These are phyloP conservation scores for Talaromyces sp. DNA, from an alignment of 2,329 filamentous ascomycete genomes.

Conservation along the genomic window DNA sequence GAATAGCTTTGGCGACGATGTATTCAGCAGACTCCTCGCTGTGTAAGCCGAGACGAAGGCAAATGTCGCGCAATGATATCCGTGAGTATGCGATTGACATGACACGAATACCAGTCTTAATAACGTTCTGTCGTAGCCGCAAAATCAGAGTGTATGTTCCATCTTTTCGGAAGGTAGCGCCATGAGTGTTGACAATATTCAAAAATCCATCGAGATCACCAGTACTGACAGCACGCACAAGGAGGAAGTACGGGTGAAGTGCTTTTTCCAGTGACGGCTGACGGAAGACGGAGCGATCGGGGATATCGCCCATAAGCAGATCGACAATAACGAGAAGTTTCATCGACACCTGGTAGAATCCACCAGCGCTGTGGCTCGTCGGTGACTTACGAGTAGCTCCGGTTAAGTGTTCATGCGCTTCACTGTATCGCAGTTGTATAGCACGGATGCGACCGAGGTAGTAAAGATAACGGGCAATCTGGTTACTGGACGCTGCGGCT, in stretches of 20 bases:
- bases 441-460: slow-evolving; percentile 95
- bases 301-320: slow-evolving; percentile 96
- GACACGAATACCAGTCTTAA: slow-evolving; percentile 99
- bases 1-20: slow-evolving; percentile 97
- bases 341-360: slow-evolving; percentile 92
- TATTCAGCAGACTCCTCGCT: slow-evolving; percentile 98
- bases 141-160: slow-evolving; percentile 94
- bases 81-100: slow-evolving; percentile 97
- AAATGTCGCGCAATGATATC: slow-evolving; percentile 95
- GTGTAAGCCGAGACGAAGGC: slow-evolving; percentile 85
- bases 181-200: slow-evolving; percentile 74
- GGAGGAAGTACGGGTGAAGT: slow-evolving; percentile 84
- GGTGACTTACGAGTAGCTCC: slow-evolving; percentile 94
- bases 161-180: slow-evolving; percentile 82
- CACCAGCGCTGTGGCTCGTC: slow-evolving; percentile 78
- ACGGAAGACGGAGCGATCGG: slow-evolving; percentile 89
- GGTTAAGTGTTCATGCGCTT: slow-evolving; percentile 89
- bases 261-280: slow-evolving; percentile 80
- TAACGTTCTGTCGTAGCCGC: slow-evolving; percentile 93
- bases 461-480: slow-evolving; percentile 95
- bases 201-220: slow-evolving; percentile 93
- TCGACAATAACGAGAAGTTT: slow-evolving; percentile 97
- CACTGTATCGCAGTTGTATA: slow-evolving; percentile 93
- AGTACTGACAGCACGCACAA: slow-evolving; percentile 93
- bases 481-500: slow-evolving; percentile 90